phyloP scores from a whole-genome alignment of 1,284 basidiomycete genomes.

The Anthracocystis walkeri region DNA sequence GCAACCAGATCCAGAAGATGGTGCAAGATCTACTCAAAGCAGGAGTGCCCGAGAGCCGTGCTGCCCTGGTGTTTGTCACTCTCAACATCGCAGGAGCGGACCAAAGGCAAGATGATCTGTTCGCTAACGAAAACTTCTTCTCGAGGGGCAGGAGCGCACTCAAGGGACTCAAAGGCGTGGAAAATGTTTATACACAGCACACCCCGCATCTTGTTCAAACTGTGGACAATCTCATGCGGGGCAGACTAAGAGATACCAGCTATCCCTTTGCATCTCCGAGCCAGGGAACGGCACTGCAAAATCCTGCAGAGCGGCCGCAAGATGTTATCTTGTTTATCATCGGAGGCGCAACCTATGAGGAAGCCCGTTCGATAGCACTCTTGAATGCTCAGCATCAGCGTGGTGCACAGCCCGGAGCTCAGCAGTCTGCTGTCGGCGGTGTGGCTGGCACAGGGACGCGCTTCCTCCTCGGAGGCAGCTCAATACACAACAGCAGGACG shows the following conservation, averaged over 20 bases:
- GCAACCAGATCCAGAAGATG: conserved; percentile 83
- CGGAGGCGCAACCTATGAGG: conserved; percentile 68
- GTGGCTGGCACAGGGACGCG: conserved; percentile 46
- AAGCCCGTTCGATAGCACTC: conserved; percentile 61
- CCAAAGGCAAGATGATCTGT: conserved; percentile 96
- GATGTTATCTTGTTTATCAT: conserved; percentile 69
- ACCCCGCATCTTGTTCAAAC: conserved; percentile 93
- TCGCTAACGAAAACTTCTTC: conserved; percentile 93
- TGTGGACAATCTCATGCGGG: conserved; percentile 87
- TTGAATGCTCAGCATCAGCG: conserved; percentile 58
- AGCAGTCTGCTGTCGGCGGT: conserved; percentile 31
- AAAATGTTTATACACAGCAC: conserved; percentile 99
- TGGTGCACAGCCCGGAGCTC: conserved; percentile 16
- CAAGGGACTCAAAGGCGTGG: conserved; percentile 96
- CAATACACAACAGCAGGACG: conserved; percentile 59
- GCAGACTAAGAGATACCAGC: conserved; percentile 84
- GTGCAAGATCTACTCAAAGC: conserved; percentile 84
- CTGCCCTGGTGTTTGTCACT: conserved; percentile 90
- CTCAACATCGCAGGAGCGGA: conserved; percentile 94
- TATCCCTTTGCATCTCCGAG: conserved; percentile 77
- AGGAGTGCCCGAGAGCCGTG: conserved; percentile 85
- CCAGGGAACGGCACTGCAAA: conserved; percentile 1
- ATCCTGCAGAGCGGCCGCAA: conserved; percentile 49
- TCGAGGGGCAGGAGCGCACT: conserved; percentile 93
- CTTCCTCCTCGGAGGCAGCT: conserved; percentile 66